These are phyloP conservation scores for Exophiala aquamarina DNA, from an alignment of 2,329 filamentous ascomycete species.

Conservation along the genomic window DNA sequence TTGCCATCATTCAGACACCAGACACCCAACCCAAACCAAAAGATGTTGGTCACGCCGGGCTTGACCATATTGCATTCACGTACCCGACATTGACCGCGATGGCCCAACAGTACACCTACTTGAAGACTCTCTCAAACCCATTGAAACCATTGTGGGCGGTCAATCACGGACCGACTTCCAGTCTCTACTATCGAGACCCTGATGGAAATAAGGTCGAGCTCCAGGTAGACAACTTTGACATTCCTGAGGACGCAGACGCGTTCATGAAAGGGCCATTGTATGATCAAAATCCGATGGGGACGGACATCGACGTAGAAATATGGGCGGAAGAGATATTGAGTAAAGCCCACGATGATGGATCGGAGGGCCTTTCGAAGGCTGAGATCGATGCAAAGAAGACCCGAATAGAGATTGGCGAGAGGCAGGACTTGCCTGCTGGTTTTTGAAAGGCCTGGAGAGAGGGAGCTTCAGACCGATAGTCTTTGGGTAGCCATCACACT, in stretches of 20 bases:
- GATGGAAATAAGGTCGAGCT: constrained; percentile 51
- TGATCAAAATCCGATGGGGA: constrained; percentile 3
- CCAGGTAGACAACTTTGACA: constrained; percentile 44
- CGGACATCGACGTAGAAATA: too few species aligned
- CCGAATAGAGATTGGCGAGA: too few species aligned
- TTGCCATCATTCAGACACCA: constrained; percentile 38
- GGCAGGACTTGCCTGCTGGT: too few species aligned
- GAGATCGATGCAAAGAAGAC: too few species aligned
- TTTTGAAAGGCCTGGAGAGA: too few species aligned
- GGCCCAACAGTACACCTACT: constrained; percentile 37
- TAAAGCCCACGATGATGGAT: too few species aligned
- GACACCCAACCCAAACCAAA: constrained; percentile 27
- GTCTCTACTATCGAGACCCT: constrained; percentile 51
- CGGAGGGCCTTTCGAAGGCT: too few species aligned
- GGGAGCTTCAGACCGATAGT: too few species aligned
- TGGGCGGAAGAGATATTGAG: too few species aligned
- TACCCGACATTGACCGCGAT: constrained; percentile 39
- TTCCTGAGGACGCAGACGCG: neutral
- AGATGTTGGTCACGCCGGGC: constrained; percentile 30
- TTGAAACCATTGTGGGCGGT: constrained; percentile 41
- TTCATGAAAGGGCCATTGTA: neutral
- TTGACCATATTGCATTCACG: constrained; percentile 46
- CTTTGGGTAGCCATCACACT: too few species aligned
- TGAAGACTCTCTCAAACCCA: constrained; percentile 2
- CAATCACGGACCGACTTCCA: constrained; percentile 49